Evolutionary conservation across 768 basidiomycete genomes (phyloP), one percentile per base, ranked within the genome.

Genomic region (Sporobolomyces roseus): DNA sequence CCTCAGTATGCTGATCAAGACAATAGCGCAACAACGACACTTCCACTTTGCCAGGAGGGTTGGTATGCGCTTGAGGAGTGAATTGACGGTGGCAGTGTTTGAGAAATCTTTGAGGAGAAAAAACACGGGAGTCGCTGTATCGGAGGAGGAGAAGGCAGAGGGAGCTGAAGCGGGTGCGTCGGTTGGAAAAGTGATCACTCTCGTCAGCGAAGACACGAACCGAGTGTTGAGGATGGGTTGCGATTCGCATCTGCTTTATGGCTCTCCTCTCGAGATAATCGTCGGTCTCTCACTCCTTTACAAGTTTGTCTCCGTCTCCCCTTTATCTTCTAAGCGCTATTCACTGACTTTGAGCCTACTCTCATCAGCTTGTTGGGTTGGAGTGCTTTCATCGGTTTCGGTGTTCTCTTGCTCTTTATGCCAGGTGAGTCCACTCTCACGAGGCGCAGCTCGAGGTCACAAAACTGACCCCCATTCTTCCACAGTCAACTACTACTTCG

Each of bases 141-240:
- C 27, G 16, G 21, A 14, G 12, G 50, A 43, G 21, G 41, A 25
- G 6, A 55, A 17, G 4, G 27, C 38, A 38, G 62, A 32, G 3
- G 10, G 17, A 35, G 41, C 38, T 13, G 32, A 81, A 43, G 71
- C 41, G 35, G 67, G 50, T n/a, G 74, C 74, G 2, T 54, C 55
- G 19, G 65, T 70, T n/a, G 74, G 74, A 2, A 71, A 69, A 51
- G 65, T 75, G 29, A 52, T 71, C 9, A 53, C 63, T 3, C 65
- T 75, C 52, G 66, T 75, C 19, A 43, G 59, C 19, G 85, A 84
- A 10, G 89, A 91, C 76, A 85, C 86, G 3, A 87, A 86, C 32
- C 48, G 66, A 10, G 58, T 73, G 0, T 19, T 70, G 17, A 35
- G 72, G 19, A 67, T 73, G 72, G 62, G 66, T 17, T 65, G 69